Evolutionary conservation across 768 basidiomycete species (phyloP), one percentile per base, ranked within the genome.

Genomic region (Trichaptum fuscoviolaceum): DNA sequence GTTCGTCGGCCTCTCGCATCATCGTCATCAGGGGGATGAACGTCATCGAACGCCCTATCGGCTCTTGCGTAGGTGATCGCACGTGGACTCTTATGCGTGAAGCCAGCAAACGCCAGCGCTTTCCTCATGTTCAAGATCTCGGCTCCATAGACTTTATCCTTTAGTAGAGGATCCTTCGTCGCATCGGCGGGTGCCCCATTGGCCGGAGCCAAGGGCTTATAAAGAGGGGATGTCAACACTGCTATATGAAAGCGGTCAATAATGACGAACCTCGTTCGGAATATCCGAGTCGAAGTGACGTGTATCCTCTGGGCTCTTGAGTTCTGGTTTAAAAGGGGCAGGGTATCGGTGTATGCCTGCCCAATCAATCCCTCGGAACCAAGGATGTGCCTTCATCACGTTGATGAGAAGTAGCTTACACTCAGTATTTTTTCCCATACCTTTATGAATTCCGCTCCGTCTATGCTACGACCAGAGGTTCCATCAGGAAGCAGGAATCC

Each of bases 281-380:
- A 97, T 98, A 76, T 96, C 94, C 64, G 90, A 87, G 76, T 99
- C 96, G 70, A 99, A 98, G 77, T 99, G 96, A 68, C 87, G 84
- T 18, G 96, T 98, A 76, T 99, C 95, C 72, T 90, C 92, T 27
- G 92, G 90, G 69, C 86, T 81, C 34, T 75, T 80, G 67, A 99
- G 84, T 69, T 95, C 88, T 34, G 96, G 97, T 67, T 85, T 87
- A 82, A 96, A 99, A 18, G 96, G 96, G 12, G 96, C 92, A 64
- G 85, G 82, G 73, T 88, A 88, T 63, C 83, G 83, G 76, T 95
- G 94, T 42, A 98, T 89, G 72, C 90, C 91, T 60, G 83, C 80
- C 90, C 91, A 99, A 73, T 98, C 94, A 68, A 97, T 89, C 34
- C 91, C 93, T 69, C 82, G 84, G 82, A 99, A 97, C 88, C 92